Base-by-base conservation (phyloP, 306 rosid species). In the Pyrus betulifolia region DNA sequence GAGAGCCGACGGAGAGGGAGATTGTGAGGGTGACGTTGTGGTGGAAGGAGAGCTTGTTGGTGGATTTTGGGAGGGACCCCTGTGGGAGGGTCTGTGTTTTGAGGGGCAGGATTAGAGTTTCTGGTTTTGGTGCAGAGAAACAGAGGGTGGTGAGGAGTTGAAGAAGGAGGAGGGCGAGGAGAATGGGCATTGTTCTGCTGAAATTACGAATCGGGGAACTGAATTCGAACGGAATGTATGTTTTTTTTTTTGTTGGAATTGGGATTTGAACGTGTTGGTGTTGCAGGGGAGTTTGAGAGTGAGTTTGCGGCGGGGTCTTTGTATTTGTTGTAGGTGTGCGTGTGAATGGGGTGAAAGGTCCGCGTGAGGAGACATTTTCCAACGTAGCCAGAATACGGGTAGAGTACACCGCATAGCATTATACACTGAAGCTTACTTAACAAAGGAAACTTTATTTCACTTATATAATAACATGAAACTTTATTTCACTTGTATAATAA, bases 1-100 rank as follows among this genome's bases (percentile, higher is more conserved):
- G 97, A 22, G 93, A 78, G 11, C 97, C 98, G 1, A 89, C 83
- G 8, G 91, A 83, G 8, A 93, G 85, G 6, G 93, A 85, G 35
- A 88, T 90, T 0, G 97, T 89, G 79, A 93, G 76, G 54, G 96
- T 91, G 8, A 93, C 91, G 35, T 93, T 93, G 72, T 93, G 93
- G 31, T 81, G 89, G 85, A 91, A 93, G 19, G 89, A 54, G 67
- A 91, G 84, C 75, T 82, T 88, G 79, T 81, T 86, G 63, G 88
- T 58, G 19, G 85, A 80, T 5, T 4, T 74, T 46, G 86, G 69
- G 31, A 72, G 6, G 14, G 78, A 70, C 3, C 54, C 84, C 71
- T 19, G 79, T 55, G 88, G 87, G n/a, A 76, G 52, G 62, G 83
- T 70, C 28, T 88, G 91, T 57, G 82, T 19, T 85, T 87, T 85